Conservation (phyloP, 2,329 filamentous ascomycete genomes). For the Metarhizium brunneum region DNA sequence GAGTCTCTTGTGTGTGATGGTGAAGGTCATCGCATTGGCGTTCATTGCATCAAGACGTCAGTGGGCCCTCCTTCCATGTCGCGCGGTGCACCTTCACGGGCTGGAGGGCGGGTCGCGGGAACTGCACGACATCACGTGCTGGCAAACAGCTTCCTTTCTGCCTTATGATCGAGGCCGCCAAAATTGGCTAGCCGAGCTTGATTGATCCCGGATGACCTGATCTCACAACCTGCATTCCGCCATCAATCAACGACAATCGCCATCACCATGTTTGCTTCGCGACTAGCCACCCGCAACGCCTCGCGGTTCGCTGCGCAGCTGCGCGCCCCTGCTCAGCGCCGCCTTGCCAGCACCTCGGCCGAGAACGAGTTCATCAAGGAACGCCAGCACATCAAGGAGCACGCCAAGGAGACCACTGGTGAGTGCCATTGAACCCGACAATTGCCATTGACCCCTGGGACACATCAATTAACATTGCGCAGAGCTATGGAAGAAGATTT, state of each 20-base stretch:
- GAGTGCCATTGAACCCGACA: constrained; percentile 26
- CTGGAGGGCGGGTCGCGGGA: constrained; percentile 8
- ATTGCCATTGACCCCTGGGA: not conserved
- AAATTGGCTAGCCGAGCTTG: constrained; percentile 23
- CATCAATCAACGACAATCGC: constrained; percentile 13
- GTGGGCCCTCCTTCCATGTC: not conserved
- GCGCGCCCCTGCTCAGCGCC: constrained; percentile 55
- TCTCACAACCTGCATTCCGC: constrained; percentile 18
- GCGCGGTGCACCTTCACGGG: not conserved
- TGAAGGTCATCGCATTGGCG: not conserved
- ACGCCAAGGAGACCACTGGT: constrained; percentile 80
- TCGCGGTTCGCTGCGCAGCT: constrained; percentile 55
- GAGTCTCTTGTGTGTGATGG: not conserved
- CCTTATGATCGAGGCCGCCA: constrained; percentile 23
- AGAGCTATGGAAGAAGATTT: constrained; percentile 96
- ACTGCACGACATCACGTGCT: constrained; percentile 22
- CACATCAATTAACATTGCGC: constrained; percentile 7
- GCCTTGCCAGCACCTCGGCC: constrained; percentile 60
- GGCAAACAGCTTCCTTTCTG: not conserved
- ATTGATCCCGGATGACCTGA: constrained; percentile 23
- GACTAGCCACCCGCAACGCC: constrained; percentile 49
- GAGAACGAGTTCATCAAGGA: constrained; percentile 94
- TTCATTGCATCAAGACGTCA: not conserved
- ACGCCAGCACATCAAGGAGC: constrained; percentile 80
- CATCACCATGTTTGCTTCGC: constrained; percentile 53